Evolutionary conservation across 352 stramenopile species (phyloP).

Genomic region (Globisporangium iwayamae): DNA sequence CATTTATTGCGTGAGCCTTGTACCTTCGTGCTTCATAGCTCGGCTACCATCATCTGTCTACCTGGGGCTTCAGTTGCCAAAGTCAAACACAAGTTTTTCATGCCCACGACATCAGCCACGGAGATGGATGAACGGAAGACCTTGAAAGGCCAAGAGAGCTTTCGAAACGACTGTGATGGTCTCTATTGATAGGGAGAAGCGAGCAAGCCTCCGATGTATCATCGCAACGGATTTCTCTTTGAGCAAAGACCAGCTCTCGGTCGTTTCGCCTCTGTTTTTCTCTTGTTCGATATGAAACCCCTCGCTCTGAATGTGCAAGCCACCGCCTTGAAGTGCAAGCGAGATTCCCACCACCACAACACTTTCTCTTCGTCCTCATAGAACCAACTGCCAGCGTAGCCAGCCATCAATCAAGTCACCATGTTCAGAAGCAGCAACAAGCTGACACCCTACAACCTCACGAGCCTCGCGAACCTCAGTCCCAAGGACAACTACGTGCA

Average conservation of each 20-base stretch:
- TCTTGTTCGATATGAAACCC: not conserved
- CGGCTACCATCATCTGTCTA: too few species aligned
- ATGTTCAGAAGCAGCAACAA: slow-evolving; percentile 9
- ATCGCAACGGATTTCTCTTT: too few species aligned
- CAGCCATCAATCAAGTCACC: not conserved
- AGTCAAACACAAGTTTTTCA: not conserved
- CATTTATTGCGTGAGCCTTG: not conserved
- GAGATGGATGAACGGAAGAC: too few species aligned
- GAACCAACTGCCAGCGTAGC: not conserved
- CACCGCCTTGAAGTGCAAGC: not conserved
- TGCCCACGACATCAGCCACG: too few species aligned
- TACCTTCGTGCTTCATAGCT: too few species aligned
- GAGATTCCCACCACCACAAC: not conserved
- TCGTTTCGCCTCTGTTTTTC: not conserved
- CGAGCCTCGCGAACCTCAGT: slow-evolving; percentile 10
- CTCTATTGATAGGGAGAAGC: not conserved
- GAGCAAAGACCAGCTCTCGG: too few species aligned
- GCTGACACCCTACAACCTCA: not conserved
- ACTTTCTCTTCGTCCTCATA: slow-evolving; percentile 1
- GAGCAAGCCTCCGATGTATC: not conserved
- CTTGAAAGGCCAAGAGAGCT: too few species aligned
- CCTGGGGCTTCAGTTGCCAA: too few species aligned
- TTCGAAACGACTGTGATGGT: not conserved
- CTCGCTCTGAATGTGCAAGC: not conserved
- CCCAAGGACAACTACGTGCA: slow-evolving; percentile 8